Evolutionary conservation across 768 basidiomycete species (phyloP), one percentile per base, ranked within the genome.

Genomic region (Suillus tomentosus): DNA sequence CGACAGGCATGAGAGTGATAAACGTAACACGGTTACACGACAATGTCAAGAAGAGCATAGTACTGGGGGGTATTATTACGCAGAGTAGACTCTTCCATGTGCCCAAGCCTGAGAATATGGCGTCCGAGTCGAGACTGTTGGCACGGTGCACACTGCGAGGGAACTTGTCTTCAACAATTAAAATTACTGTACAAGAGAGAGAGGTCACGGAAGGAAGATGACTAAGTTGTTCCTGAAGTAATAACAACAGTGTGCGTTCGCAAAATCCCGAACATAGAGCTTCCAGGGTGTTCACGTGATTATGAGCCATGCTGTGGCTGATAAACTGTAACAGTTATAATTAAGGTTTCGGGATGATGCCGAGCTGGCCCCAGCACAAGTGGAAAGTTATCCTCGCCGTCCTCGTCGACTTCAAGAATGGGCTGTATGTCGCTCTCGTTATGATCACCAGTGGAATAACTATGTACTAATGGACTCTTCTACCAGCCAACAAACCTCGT

Each of bases 401-500:
- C 82, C 76, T 74, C 72, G 72, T 78, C 81, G 81, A 82, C 85
- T 74, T 79, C 83, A 82, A 89, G 81, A 83, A 92, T 92, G 91
- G 91, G 91, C 85, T 92, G 91, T 90, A 86, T 72, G 91, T 90
- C 72, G 74, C 61, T 63, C 65, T 64, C 65, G 65, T 62, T 51
- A n/a, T 19, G 24, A 40, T 42, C 39, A 42, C 11, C 9, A 58
- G 11, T 31, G 17, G 17, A 58, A 19, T 11, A 57, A 27, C 7
- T 17, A 43, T 58, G 17, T 42, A 58, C 57, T 58, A 31, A 58
- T 31, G 11, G 3, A 24, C 17, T 42, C 24, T 58, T 42, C 17
- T 40, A 62, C 48, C 65, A 96, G 94, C 95, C 77, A 95, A 96
- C 87, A 97, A 98, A 93, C 96, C 96, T 78, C 92, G 96, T 85